phyloP scores from a whole-genome alignment of 768 basidiomycete species.

The Lactifluus pinguis region DNA sequence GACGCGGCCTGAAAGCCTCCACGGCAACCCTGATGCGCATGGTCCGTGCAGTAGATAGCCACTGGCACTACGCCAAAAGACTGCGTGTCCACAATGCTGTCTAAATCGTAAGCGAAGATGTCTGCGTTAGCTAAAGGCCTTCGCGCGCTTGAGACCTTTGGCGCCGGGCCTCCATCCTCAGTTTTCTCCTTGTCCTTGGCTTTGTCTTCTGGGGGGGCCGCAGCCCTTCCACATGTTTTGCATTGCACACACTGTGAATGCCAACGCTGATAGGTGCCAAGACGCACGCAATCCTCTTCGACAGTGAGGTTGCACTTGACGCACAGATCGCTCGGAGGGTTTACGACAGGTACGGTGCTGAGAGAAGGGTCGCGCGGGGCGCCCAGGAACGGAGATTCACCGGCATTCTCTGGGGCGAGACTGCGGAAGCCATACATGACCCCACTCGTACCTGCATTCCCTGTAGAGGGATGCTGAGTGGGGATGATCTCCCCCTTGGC shows the following conservation, averaged over 20 bases:
- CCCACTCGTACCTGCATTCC: slow-evolving; percentile 71
- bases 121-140: slow-evolving; percentile 76
- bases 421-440: slow-evolving; percentile 92
- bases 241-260: slow-evolving; percentile 94
- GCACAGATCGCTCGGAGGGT: slow-evolving; percentile 85
- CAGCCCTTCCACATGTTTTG: slow-evolving; percentile 63
- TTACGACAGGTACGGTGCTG: slow-evolving; percentile 46
- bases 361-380: slow-evolving; percentile 38
- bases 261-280: slow-evolving; percentile 97
- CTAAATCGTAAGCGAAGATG: slow-evolving; percentile 69
- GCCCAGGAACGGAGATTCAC: slow-evolving; percentile 67
- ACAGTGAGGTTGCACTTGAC: slow-evolving; percentile 83
- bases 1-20: slow-evolving; percentile 86
- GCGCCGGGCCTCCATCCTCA: slow-evolving; percentile 35
- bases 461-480: slow-evolving; percentile 29
- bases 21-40: slow-evolving; percentile 57
- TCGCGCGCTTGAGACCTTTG: slow-evolving; percentile 55
- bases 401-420: slow-evolving; percentile 83
- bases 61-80: slow-evolving; percentile 69
- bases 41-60: slow-evolving; percentile 68
- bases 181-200: slow-evolving; percentile 36
- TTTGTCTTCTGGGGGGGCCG: slow-evolving; percentile 48
- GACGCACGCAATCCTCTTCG: slow-evolving; percentile 92
- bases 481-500: slow-evolving; percentile 51
- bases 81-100: slow-evolving; percentile 54